A percentile compares a stretch with the other conserved stretches of the same genome.
Conservation (phyloP, 2,329 filamentous ascomycete genomes). For the Cladophialophora carrionii region DNA sequence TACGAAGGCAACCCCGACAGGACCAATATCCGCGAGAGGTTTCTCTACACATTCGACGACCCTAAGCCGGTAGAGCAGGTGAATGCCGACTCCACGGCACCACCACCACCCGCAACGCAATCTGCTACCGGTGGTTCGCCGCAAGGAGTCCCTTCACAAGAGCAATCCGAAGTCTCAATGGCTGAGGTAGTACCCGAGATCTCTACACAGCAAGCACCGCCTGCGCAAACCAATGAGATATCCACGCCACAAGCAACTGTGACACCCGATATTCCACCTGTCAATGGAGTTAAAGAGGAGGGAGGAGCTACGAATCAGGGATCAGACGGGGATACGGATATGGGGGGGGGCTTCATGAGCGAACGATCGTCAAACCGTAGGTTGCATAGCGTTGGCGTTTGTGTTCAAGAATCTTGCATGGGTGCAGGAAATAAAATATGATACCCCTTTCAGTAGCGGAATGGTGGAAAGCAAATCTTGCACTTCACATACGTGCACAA, state of each 20-base stretch:
- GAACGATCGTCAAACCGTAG: not conserved
- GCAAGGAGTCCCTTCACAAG: constrained; percentile 5
- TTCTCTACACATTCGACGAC: constrained; percentile 36
- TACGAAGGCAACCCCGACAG: constrained; percentile 38
- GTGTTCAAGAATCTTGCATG: not conserved
- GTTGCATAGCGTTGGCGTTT: constrained; percentile 25
- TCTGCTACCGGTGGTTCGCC: not conserved
- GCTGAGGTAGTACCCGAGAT: constrained; percentile 11
- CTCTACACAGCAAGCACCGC: not conserved
- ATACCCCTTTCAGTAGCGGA: constrained; percentile 22
- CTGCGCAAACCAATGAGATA: not conserved
- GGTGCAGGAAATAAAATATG: constrained; percentile 10
- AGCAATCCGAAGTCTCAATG: constrained; percentile 18
- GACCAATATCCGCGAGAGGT: constrained; percentile 37
- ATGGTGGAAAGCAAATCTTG: not conserved
- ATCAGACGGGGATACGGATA: constrained; percentile 33
- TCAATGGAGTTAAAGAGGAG: constrained; percentile 27
- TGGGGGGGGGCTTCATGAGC: constrained; percentile 33
- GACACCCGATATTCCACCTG: constrained; percentile 7
- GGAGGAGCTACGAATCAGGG: constrained; percentile 9
- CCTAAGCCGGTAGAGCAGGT: constrained; percentile 25
- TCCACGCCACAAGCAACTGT: constrained; percentile 7
- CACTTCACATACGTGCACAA: not conserved
- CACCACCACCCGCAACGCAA: constrained; percentile 18
- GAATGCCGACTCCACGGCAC: not conserved